Evolutionary conservation across 495 filamentous ascomycete genomes (phyloP).

Genomic region (Aeminium ludgeri): DNA sequence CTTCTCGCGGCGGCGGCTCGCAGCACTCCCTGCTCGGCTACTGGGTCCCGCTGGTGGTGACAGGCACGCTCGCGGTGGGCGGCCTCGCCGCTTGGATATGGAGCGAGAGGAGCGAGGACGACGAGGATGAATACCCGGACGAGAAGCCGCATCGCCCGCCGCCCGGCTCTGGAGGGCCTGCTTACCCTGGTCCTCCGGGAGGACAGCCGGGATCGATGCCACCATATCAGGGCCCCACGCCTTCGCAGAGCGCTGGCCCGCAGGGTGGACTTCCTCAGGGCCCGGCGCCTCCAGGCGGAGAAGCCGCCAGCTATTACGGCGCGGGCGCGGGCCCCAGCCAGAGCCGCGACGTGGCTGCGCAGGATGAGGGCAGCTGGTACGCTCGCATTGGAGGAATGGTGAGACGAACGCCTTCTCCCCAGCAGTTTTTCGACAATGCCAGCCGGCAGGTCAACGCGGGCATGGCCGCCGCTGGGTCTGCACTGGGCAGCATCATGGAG

Average conservation of each 20-base stretch:
- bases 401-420: slow-evolving; percentile 72
- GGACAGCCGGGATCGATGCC: background rate
- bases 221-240: slow-evolving; percentile 6
- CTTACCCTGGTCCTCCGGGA: background rate
- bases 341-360: slow-evolving; percentile 12
- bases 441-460: slow-evolving; percentile 60
- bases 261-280: slow-evolving; percentile 5
- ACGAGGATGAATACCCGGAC: slow-evolving; percentile 34
- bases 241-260: slow-evolving; percentile 7
- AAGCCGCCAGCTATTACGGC: slow-evolving; percentile 12
- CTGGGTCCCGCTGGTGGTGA: slow-evolving; percentile 72
- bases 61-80: slow-evolving; percentile 67
- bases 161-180: slow-evolving; percentile 21
- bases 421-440: slow-evolving; percentile 69
- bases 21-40: slow-evolving; percentile 53
- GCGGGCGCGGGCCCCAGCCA: background rate
- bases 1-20: slow-evolving; percentile 25
- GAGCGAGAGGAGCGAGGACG: slow-evolving; percentile 65
- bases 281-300: slow-evolving; percentile 8
- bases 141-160: slow-evolving; percentile 7
- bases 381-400: slow-evolving; percentile 67
- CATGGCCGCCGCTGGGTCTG: slow-evolving; percentile 68
- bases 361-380: slow-evolving; percentile 42
- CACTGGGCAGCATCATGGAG: slow-evolving; percentile 70
- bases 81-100: slow-evolving; percentile 82